Percentiles rank a stretch among this genome's conserved stretches.
Evolutionary conservation across 306 rosid genomes (phyloP).

Genomic region (Cucumis hystrix): DNA sequence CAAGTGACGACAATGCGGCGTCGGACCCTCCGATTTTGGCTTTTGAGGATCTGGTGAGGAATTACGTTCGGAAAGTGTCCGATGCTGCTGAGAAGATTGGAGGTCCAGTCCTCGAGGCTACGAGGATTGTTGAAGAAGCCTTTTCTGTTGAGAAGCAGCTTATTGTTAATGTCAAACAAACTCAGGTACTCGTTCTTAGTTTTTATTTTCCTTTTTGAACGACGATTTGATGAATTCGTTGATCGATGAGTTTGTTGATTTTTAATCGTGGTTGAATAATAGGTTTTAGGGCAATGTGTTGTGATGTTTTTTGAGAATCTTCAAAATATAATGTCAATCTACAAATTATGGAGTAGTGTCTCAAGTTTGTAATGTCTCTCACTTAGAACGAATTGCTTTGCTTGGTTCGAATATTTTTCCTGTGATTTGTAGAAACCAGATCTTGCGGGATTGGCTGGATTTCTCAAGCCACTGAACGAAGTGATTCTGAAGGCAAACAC

Average conservation of each 20-base stretch:
- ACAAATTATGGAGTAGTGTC: background rate
- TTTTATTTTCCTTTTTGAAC: background rate
- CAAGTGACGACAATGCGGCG: slow-evolving; percentile 12
- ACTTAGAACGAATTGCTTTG: background rate
- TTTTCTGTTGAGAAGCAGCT: slow-evolving; percentile 59
- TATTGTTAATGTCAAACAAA: slow-evolving; percentile 39
- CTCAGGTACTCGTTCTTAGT: slow-evolving; percentile 37
- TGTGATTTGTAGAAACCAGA: slow-evolving; percentile 67
- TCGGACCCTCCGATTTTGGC: slow-evolving; percentile 56
- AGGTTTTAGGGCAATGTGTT: background rate
- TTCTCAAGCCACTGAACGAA: slow-evolving; percentile 78
- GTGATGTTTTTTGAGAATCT: background rate
- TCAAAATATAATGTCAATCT: background rate
- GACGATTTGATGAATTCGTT: background rate
- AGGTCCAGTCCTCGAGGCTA: slow-evolving; percentile 51
- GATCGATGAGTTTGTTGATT: background rate
- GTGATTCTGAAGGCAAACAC: slow-evolving; percentile 43
- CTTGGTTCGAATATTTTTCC: background rate
- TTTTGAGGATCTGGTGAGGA: slow-evolving; percentile 43
- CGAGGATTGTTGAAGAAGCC: slow-evolving; percentile 47
- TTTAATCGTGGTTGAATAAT: background rate
- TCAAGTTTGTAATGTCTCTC: background rate
- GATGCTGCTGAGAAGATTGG: slow-evolving; percentile 70
- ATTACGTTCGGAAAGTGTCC: slow-evolving; percentile 32
- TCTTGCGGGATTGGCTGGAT: slow-evolving; percentile 48